phyloP scores from a whole-genome alignment of 2,329 filamentous ascomycete species.

The Phaeophleospora eucalypticola region DNA sequence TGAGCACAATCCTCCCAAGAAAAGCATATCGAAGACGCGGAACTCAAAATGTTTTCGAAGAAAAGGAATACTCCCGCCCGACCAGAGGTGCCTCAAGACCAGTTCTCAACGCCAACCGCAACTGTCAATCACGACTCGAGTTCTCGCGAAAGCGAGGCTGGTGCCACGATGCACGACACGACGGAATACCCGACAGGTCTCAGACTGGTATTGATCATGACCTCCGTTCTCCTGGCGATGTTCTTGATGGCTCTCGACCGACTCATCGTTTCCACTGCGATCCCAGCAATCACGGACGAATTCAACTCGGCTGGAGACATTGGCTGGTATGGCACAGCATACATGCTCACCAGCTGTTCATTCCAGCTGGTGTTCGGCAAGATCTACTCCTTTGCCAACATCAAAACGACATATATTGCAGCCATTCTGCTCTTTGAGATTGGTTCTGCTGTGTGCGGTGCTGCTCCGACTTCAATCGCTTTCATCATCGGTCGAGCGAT shows the following conservation, averaged over 20 bases:
- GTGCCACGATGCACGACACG: not conserved
- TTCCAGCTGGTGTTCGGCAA: conserved; percentile 47
- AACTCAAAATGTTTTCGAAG: too few relatives aligned
- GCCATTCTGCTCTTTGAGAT: conserved; percentile 49
- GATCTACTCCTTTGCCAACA: conserved; percentile 43
- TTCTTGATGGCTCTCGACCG: conserved; percentile 17
- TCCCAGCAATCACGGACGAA: conserved; percentile 38
- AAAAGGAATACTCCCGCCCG: too few relatives aligned
- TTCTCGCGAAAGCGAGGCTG: not conserved
- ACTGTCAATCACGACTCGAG: too few relatives aligned
- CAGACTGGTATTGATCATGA: not conserved
- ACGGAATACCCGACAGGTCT: not conserved
- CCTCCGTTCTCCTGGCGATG: not conserved
- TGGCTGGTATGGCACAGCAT: conserved; percentile 39
- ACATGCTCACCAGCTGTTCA: conserved; percentile 41
- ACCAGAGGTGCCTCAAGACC: too few relatives aligned
- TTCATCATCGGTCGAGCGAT: conserved; percentile 42
- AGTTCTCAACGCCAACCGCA: too few relatives aligned
- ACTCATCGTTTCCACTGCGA: conserved; percentile 36
- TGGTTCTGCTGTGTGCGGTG: conserved; percentile 53
- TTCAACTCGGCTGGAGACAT: conserved; percentile 40
- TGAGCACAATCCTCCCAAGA: too few relatives aligned
- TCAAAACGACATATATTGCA: conserved; percentile 36
- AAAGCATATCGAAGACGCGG: too few relatives aligned
- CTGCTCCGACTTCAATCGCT: conserved; percentile 33